Evolutionary conservation across 805 yeast genomes (phyloP).

Genomic region (Wickerhamiella galacta): DNA sequence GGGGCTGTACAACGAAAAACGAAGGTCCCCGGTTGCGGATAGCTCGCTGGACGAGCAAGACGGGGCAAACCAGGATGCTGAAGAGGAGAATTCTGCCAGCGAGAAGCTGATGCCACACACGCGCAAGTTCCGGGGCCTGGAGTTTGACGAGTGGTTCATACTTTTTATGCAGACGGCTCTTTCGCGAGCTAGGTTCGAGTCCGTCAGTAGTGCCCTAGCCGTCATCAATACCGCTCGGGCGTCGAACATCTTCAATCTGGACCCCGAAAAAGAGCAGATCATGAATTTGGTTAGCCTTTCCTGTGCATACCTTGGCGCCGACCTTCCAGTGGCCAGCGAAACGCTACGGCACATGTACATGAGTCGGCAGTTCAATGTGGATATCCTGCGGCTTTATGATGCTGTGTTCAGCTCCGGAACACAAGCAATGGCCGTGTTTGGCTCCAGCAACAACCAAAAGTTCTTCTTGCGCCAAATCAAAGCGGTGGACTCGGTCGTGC

Average conservation of each 20-base stretch:
- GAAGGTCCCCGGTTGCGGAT: constrained; percentile 44
- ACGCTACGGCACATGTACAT: constrained; percentile 48
- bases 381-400: constrained; percentile 46
- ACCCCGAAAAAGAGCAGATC: constrained; percentile 39
- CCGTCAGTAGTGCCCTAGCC: constrained; percentile 45
- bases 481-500: constrained; percentile 60
- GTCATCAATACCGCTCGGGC: constrained; percentile 59
- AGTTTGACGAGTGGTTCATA: constrained; percentile 70
- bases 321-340: constrained; percentile 36
- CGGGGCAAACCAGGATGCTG: constrained; percentile 28
- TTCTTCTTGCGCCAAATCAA: constrained; percentile 78
- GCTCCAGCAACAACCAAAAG: constrained; percentile 75
- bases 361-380: constrained; percentile 59
- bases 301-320: constrained; percentile 33
- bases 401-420: constrained; percentile 49
- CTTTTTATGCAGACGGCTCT: constrained; percentile 67
- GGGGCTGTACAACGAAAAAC: constrained; percentile 12
- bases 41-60: not conserved
- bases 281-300: constrained; percentile 55
- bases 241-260: constrained; percentile 62
- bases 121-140: constrained; percentile 52
- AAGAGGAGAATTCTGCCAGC: constrained; percentile 18
- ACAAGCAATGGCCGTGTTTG: constrained; percentile 40
- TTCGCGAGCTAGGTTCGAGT: constrained; percentile 42
- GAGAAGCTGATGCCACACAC: constrained; percentile 7